Evolutionary conservation across 1,284 basidiomycete species (phyloP).

Genomic region (Apiotrichum porosum): DNA sequence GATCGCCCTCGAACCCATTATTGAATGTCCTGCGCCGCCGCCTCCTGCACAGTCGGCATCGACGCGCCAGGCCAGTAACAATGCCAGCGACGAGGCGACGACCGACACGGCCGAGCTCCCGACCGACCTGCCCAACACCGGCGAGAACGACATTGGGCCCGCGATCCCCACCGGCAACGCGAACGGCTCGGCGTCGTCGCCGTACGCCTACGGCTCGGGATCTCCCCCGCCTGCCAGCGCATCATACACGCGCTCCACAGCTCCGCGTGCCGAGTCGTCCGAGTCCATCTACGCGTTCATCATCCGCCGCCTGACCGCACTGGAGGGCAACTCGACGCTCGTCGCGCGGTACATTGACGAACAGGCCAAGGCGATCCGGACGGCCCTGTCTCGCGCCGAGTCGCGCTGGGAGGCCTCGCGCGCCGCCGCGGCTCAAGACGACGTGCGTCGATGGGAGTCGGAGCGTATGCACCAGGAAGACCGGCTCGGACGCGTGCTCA

Average conservation of each 20-base stretch:
- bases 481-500: slow-evolving; percentile 31
- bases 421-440: slow-evolving; percentile 18
- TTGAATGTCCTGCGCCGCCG: slow-evolving; percentile 5
- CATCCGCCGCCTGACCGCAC: slow-evolving; percentile 79
- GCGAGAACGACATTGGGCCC: too few species aligned
- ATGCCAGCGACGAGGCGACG: neutral
- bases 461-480: slow-evolving; percentile 40
- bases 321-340: slow-evolving; percentile 85
- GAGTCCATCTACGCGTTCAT: slow-evolving; percentile 96
- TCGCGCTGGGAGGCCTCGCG: slow-evolving; percentile 42
- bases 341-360: slow-evolving; percentile 86
- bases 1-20: slow-evolving; percentile 6
- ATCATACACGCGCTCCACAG: slow-evolving; percentile 24
- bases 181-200: neutral
- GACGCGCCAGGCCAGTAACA: too few species aligned
- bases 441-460: slow-evolving; percentile 23
- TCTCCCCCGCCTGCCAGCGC: too few species aligned
- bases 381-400: slow-evolving; percentile 69
- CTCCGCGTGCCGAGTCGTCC: slow-evolving; percentile 54
- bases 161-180: neutral
- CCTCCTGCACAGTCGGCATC: too few species aligned
- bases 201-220: neutral
- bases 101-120: neutral
- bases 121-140: too few species aligned
- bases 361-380: slow-evolving; percentile 71